Percentiles rank a stretch among this genome's conserved stretches.
phyloP scores from a whole-genome alignment of 2,329 filamentous ascomycete genomes.

The Phialophora macrospora region DNA sequence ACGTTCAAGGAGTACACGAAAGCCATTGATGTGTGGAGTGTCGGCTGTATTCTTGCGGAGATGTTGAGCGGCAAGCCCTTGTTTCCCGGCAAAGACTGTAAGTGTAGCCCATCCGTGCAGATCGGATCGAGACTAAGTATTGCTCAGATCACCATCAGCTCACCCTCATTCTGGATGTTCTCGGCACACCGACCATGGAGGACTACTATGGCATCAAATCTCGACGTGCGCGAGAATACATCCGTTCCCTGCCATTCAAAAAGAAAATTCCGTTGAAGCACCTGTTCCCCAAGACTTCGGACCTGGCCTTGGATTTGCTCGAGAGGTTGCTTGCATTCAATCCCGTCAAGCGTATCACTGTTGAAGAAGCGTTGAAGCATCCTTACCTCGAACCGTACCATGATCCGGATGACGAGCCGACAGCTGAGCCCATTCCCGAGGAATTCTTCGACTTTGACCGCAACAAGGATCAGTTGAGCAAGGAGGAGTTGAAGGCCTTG shows the following conservation, averaged over 20 bases:
- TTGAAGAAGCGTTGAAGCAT: constrained; percentile 95
- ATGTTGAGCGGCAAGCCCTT: constrained; percentile 98
- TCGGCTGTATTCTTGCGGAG: constrained; percentile 96
- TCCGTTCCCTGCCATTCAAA: constrained; percentile 96
- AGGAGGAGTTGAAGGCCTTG: constrained; percentile 93
- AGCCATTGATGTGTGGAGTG: constrained; percentile 98
- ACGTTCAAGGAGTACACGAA: constrained; percentile 99
- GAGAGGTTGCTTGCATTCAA: constrained; percentile 98
- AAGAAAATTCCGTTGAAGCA: constrained; percentile 99
- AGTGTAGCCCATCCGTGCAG: constrained; percentile 47
- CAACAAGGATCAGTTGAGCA: constrained; percentile 98
- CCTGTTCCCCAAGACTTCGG: constrained; percentile 99
- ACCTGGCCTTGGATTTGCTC: constrained; percentile 87
- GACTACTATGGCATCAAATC: constrained; percentile 99
- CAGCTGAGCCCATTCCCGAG: constrained; percentile 92
- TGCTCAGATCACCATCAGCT: constrained; percentile 89
- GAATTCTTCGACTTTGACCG: constrained; percentile 99
- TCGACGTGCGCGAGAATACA: constrained; percentile 94
- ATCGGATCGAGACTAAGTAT: constrained; percentile 16
- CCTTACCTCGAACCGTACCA: constrained; percentile 99
- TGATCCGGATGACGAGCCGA: constrained; percentile 97
- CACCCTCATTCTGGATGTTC: constrained; percentile 93
- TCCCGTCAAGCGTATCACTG: constrained; percentile 96
- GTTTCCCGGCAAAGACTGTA: constrained; percentile 98
- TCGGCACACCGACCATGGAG: constrained; percentile 98